Percentiles rank a stretch among this genome's conserved stretches.
Evolutionary conservation across 108 stramenopile species (phyloP).

Genomic region (Skeletonema marinoi): DNA sequence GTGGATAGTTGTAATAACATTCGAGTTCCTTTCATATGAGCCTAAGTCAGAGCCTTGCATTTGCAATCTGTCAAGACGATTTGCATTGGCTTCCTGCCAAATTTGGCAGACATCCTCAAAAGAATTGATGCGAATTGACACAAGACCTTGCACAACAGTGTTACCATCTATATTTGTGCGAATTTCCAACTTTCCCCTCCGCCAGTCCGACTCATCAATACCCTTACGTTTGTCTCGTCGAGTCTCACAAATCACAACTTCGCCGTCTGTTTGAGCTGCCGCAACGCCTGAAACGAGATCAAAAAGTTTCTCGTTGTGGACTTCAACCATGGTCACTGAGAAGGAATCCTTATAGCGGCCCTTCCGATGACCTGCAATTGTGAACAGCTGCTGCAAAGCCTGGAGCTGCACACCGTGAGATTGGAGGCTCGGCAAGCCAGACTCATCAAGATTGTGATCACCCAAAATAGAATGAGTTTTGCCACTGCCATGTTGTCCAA

Average conservation of each 20-base stretch:
- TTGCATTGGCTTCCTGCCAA: conserved; percentile 62
- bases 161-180: conserved; percentile 85
- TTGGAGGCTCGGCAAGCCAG: conserved; percentile 24
- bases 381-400: conserved; percentile 68
- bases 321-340: conserved; percentile 73
- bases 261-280: conserved; percentile 64
- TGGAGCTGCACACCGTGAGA: conserved; percentile 71
- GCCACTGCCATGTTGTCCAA: conserved; percentile 91
- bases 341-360: conserved; percentile 77
- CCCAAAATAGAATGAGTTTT: conserved; percentile 96
- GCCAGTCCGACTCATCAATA: conserved; percentile 31
- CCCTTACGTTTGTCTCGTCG: conserved; percentile 25
- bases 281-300: conserved; percentile 76
- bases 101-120: conserved; percentile 65
- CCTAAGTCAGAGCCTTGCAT: conserved; percentile 52
- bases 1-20: conserved; percentile 74
- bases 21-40: conserved; percentile 43
- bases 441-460: conserved; percentile 24
- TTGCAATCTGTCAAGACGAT: conserved; percentile 46
- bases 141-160: conserved; percentile 76
- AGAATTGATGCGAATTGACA: conserved; percentile 57
- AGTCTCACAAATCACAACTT: conserved; percentile 44
- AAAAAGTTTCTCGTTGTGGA: conserved; percentile 72
- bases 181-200: conserved; percentile 74
- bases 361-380: conserved; percentile 61